Base-by-base conservation (phyloP, 352 stramenopile genomes). In the Phytophthora pisi region DNA sequence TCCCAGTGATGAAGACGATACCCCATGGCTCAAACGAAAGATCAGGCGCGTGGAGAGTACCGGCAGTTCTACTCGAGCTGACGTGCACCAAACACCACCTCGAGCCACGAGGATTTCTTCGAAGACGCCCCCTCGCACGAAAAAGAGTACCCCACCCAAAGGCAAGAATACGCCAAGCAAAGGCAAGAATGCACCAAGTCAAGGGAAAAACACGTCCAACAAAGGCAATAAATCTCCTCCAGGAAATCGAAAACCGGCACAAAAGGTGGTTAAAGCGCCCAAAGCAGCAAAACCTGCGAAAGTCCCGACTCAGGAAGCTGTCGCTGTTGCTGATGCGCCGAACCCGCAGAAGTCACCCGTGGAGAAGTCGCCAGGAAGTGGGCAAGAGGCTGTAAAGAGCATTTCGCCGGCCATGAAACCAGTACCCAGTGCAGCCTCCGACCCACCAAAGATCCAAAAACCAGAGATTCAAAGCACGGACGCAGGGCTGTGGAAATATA, bases 1-100 rank as follows among this genome's bases (percentile, higher is more conserved):
- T 26, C 46, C 15, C 11, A 62, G 42, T 46, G 30, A 46, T 46
- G 49, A 31, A 30, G 51, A 53, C 8, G 58, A 66, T 15, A 34
- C 43, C n/a, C 26, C 40, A 9, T 66, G 24, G 59, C n/a, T 66
- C 1, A 34, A 54, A 31, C 13, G 59, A 30, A 66, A 66, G 28
- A 11, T 54, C 26, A 58, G 50, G 54, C 40, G 50, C 10, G 56
- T 54, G n/a, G 59, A 66, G 26, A 15, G n/a, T 20, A 45, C 3
- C 38, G 11, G 38, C 38, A 54, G 4, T 40, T n/a, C 47, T 23
- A 57, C 34, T 40, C 34, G 34, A 42, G 34, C 10, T 42, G 34
- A 42, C 3, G 34, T 42, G 34, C 11, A 42, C 4, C 11, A 11
- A 42, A 42, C 34, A 16, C 34, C 34, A 42, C 34, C 34, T 42